Evolutionary conservation across 2,329 filamentous ascomycete species (phyloP), one percentile per base, ranked within the genome.

Genomic region (Penicillium sp.): DNA sequence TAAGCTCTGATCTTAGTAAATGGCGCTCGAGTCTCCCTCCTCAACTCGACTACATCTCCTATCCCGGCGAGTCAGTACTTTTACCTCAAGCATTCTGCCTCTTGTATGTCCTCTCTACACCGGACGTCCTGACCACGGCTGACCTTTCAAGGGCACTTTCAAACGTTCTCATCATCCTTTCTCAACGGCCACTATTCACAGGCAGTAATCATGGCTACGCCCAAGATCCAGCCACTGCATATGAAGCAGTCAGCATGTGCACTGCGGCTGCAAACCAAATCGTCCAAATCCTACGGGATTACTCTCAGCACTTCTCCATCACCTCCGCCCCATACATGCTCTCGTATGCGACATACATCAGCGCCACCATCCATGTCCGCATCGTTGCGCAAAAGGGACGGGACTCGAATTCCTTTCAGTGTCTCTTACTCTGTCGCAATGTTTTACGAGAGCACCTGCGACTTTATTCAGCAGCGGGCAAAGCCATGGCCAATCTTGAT

Each of bases 291-390:
- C 66, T 75, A 0, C 57, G 59, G 14, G 67, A 70, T 17, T 81
- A 79, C 54, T 71, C 74, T 20, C 69, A 72, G n/a, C 71, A 73
- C 0, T 79, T 80, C 43, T 77, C 75, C 1, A 69, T 81, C 3
- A 74, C 74, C 0, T 73, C 74, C 1, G 78, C 77, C 0, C 78
- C 78, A 0, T 80, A 79, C 63, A 67, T 80, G 12, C 79, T 86
- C 2, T 83, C 81, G 0, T 86, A 86, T 63, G 82, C 84, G 0
- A 84, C 81, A 0, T 86, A 85, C 57, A 82, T 84, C 3, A 78
- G 78, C 15, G 82, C 81, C 0, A 85, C 82, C 0, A 83, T 85
- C 11, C 81, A 83, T 55, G 80, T 78, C 0, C 80, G 82, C 1
- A 81, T 82, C 22, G 82, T 82, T 8, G 74, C 74, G 4, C 69